phyloP scores from a whole-genome alignment of 2,329 filamentous ascomycete species.

The Fusarium albidum region DNA sequence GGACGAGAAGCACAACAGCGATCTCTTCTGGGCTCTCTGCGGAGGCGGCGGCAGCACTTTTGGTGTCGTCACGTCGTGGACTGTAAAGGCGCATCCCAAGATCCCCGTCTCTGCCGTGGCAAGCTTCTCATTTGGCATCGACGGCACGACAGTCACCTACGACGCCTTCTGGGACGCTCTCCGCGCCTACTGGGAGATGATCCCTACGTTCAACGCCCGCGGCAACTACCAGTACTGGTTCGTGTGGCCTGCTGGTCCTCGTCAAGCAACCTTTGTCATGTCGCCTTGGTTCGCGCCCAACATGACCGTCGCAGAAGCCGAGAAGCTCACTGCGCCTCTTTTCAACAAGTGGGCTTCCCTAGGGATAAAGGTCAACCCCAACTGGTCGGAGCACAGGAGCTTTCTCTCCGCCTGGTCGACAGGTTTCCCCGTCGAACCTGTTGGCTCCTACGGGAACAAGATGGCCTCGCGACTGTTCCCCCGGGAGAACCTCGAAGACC shows the following conservation, averaged over 20 bases:
- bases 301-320: slow-evolving; percentile 42
- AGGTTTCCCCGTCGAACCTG: slow-evolving; percentile 37
- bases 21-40: slow-evolving; percentile 69
- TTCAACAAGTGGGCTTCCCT: slow-evolving; percentile 41
- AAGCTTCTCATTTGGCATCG: slow-evolving; percentile 42
- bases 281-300: slow-evolving; percentile 40
- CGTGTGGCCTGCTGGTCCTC: slow-evolving; percentile 33
- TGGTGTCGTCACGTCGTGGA: slow-evolving; percentile 52
- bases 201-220: slow-evolving; percentile 38
- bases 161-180: slow-evolving; percentile 43
- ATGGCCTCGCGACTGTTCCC: slow-evolving; percentile 41
- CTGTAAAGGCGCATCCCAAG: slow-evolving; percentile 46
- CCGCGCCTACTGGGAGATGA: slow-evolving; percentile 37
- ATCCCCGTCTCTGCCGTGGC: slow-evolving; percentile 10
- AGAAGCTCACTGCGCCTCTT: slow-evolving; percentile 38
- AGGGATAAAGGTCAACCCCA: slow-evolving; percentile 41
- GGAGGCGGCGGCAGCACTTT: slow-evolving; percentile 63
- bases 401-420: slow-evolving; percentile 40
- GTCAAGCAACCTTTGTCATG: slow-evolving; percentile 44
- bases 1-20: slow-evolving; percentile 50
- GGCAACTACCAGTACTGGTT: slow-evolving; percentile 39
- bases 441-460: slow-evolving; percentile 36
- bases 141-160: slow-evolving; percentile 36
- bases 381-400: slow-evolving; percentile 36
- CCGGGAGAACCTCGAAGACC: slow-evolving; percentile 32